Evolutionary conservation across 352 stramenopile genomes (phyloP).

Genomic region (Pythium sukuiense): DNA sequence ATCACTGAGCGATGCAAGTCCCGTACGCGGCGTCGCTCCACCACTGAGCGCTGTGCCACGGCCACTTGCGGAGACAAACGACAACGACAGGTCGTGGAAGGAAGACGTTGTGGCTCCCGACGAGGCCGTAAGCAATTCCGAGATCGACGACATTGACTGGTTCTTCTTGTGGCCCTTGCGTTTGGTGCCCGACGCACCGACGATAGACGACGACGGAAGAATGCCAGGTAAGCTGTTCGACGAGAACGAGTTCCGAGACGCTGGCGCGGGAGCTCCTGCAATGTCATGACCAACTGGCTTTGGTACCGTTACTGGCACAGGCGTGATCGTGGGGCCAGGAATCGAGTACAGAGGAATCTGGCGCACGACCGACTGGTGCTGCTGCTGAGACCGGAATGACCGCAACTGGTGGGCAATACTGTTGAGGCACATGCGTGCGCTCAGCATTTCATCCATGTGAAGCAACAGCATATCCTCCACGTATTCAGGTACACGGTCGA

Average conservation of each 20-base stretch:
- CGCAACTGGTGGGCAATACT: conserved; percentile 72
- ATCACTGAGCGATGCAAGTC: conserved; percentile 70
- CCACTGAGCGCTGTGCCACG: conserved; percentile 47
- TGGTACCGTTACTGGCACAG: conserved; percentile 10
- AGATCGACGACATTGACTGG: conserved; percentile 88
- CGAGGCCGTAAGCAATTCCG: conserved; percentile 66
- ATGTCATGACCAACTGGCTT: not conserved
- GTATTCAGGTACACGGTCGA: conserved; percentile 73
- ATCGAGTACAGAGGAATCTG: conserved; percentile 31
- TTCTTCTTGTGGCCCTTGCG: conserved; percentile 86
- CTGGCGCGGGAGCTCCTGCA: conserved; percentile 6
- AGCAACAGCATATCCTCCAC: conserved; percentile 61
- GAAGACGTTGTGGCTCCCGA: conserved; percentile 35
- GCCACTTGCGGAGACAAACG: conserved; percentile 33
- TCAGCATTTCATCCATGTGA: conserved; percentile 78
- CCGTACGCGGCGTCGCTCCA: conserved; percentile 60
- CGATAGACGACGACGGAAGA: conserved; percentile 29
- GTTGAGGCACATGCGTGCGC: conserved; percentile 69
- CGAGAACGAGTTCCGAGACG: conserved; percentile 21
- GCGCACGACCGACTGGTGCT: conserved; percentile 28
- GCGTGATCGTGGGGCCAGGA: conserved; percentile 29
- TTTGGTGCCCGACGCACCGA: conserved; percentile 42
- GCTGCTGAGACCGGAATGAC: conserved; percentile 63
- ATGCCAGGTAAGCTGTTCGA: conserved; percentile 38
- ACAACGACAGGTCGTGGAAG: conserved; percentile 60